Percentiles rank a stretch among this genome's conserved stretches.
Evolutionary conservation across 148 eudicot genomes (phyloP).

Genomic region (Fagopyrum esculentum): DNA sequence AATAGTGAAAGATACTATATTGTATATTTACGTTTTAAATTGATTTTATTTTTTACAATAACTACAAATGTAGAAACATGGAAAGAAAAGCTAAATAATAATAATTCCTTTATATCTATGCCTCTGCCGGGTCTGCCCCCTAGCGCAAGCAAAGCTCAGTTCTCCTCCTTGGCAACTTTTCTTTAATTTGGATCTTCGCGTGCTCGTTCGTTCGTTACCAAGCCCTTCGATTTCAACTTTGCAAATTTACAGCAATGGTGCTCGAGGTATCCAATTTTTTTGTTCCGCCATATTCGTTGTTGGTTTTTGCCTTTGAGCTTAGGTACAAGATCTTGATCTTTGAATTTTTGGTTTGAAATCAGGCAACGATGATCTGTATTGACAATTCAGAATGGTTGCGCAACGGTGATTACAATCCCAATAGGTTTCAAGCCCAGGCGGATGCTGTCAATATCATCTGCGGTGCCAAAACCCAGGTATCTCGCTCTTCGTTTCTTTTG

Average conservation of each 20-base stretch:
- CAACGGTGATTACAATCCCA: conserved; percentile 86
- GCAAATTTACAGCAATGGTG: neutral
- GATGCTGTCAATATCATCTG: conserved; percentile 96
- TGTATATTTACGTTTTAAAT: too few relatives aligned
- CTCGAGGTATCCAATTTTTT: conserved; percentile 6
- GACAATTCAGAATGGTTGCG: conserved; percentile 99
- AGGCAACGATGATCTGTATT: conserved; percentile 98
- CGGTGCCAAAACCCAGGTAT: conserved; percentile 94
- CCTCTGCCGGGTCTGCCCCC: neutral
- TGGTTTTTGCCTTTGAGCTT: neutral
- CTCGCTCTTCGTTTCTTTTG: neutral
- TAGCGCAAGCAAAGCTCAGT: conserved; percentile 13
- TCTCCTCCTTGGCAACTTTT: neutral
- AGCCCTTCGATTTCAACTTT: neutral
- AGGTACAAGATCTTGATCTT: neutral
- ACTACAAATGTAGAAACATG: neutral
- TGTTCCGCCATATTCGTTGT: neutral
- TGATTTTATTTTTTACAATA: too few relatives aligned
- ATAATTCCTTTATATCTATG: too few relatives aligned
- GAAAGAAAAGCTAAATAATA: neutral
- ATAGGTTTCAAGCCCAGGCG: conserved; percentile 78
- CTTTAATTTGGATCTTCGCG: conserved; percentile 1
- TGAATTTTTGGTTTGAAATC: neutral
- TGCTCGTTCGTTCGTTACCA: neutral
- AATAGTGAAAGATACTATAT: too few relatives aligned